Conservation (phyloP, 495 filamentous ascomycete genomes). For the Daldinia loculata region DNA sequence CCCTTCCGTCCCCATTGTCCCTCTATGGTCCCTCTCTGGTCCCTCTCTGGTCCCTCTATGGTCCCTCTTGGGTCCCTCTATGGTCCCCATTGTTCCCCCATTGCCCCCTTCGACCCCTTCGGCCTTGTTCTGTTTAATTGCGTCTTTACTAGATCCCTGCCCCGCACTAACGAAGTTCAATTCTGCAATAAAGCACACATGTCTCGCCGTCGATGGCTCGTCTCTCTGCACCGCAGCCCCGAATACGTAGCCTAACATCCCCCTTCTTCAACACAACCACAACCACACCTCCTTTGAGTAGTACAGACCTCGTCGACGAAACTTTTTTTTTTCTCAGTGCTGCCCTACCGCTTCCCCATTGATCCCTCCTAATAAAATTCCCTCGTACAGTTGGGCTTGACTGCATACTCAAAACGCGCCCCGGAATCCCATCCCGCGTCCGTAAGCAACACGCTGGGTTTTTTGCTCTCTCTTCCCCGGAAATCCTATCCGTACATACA, state of each 20-base stretch:
- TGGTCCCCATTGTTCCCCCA: constrained; percentile 27
- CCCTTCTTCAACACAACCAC: constrained; percentile 52
- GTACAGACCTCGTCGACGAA: constrained; percentile 55
- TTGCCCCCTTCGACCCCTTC: constrained; percentile 47
- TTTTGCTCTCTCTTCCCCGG: constrained; percentile 26
- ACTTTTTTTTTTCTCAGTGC: constrained; percentile 41
- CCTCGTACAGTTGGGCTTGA: constrained; percentile 62
- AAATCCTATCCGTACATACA: constrained; percentile 40
- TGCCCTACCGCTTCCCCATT: constrained; percentile 50
- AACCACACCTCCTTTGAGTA: constrained; percentile 53
- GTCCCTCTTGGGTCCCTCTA: background rate
- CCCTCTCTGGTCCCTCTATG: background rate
- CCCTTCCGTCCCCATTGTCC: constrained; percentile 47
- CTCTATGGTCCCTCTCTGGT: background rate
- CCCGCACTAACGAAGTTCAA: constrained; percentile 57
- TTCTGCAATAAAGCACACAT: constrained; percentile 70
- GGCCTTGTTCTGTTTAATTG: constrained; percentile 54
- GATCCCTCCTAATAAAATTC: constrained; percentile 40
- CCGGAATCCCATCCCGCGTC: constrained; percentile 48
- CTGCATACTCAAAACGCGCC: constrained; percentile 58
- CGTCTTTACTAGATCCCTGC: constrained; percentile 58
- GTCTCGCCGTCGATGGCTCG: constrained; percentile 64
- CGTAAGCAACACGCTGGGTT: constrained; percentile 23
- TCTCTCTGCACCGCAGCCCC: constrained; percentile 58
- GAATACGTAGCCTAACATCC: constrained; percentile 61